Base-by-base conservation (phyloP, 805 yeast species). In the Sungouiozyma intestinalis region DNA sequence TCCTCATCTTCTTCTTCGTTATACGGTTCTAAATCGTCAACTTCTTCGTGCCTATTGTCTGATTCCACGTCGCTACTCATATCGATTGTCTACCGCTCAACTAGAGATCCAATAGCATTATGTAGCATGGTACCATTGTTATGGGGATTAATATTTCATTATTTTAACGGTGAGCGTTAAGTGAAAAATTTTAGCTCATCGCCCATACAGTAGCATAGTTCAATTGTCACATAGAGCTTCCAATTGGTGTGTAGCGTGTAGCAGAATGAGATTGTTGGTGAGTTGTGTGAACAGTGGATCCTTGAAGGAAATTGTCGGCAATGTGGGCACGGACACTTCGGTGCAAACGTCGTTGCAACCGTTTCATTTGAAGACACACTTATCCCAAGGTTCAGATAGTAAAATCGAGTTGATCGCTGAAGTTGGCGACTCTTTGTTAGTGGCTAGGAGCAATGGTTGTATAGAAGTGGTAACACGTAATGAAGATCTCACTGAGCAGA, bases 321-420 rank as follows among this genome's bases (percentile, higher is more conserved):
- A 65, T 16, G 65, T 71, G 40, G 90, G 88, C 0, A 80, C 90
- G 0, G 94, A 88, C 53, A 86, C 95, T 3, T 82, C 95, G 4
- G 67, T 69, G 35, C 77, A 80, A 53, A 73, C 73, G 29, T 81
- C 81, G 0, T 61, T 66, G 11, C 84, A 80, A 54, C 94, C 94
- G 0, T 69, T 67, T 40, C 63, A 74, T 16, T 67, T 80, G 11
- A 68, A 64, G 36, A 64, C 71, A 18, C 67, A 68, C 40, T 62
- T 69, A 38, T 56, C 60, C 4, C 61, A 67, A 38, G 76, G 74
- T 3, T 51, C 68, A 3, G 58, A 54, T 34, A 40, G 36, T 32
- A 29, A 19, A 3, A 32, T 40, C 15, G 39, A 40, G 29, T 31
- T n/a, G 21, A 11, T 40, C 40, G 43, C 32, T 17, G n/a, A 11